Evolutionary conservation across 78 protist genomes (phyloP).

Genomic region (Andalucia godoyi): DNA sequence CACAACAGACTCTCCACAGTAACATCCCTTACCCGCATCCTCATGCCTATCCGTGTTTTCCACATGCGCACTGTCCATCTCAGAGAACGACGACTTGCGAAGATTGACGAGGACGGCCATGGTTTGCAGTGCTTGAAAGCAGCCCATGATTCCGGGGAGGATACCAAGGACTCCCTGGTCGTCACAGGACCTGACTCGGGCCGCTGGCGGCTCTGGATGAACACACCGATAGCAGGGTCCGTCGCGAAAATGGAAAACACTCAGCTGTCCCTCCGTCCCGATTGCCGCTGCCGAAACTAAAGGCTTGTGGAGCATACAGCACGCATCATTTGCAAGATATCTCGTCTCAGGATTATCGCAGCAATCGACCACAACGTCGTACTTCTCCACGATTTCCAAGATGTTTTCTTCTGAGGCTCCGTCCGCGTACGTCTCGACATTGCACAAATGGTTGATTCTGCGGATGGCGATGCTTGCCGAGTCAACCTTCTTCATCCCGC

Average conservation of each 20-base stretch:
- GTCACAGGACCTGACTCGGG: constrained; percentile 54
- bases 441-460: constrained; percentile 17
- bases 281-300: constrained; percentile 71
- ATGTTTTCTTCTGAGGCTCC: constrained; percentile 42
- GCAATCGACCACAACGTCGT: constrained; percentile 69
- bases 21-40: too few relatives aligned
- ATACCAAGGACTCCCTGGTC: constrained; percentile 74
- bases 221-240: constrained; percentile 84
- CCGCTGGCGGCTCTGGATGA: constrained; percentile 75
- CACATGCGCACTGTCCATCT: background rate
- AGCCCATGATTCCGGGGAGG: constrained; percentile 71
- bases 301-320: constrained; percentile 44
- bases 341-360: constrained; percentile 62
- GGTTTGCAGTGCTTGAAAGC: constrained; percentile 73
- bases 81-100: too few relatives aligned
- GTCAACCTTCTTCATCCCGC: constrained; percentile 25
- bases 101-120: background rate
- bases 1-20: background rate
- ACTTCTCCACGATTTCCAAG: constrained; percentile 15
- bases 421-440: background rate
- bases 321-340: constrained; percentile 41
- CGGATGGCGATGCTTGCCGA: constrained; percentile 3
- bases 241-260: constrained; percentile 15
- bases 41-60: background rate
- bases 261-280: constrained; percentile 73